A percentile compares a stretch with the other conserved stretches of the same genome.
Evolutionary conservation across 2,329 filamentous ascomycete species (phyloP).

Genomic region (Lachnellula willkommii): DNA sequence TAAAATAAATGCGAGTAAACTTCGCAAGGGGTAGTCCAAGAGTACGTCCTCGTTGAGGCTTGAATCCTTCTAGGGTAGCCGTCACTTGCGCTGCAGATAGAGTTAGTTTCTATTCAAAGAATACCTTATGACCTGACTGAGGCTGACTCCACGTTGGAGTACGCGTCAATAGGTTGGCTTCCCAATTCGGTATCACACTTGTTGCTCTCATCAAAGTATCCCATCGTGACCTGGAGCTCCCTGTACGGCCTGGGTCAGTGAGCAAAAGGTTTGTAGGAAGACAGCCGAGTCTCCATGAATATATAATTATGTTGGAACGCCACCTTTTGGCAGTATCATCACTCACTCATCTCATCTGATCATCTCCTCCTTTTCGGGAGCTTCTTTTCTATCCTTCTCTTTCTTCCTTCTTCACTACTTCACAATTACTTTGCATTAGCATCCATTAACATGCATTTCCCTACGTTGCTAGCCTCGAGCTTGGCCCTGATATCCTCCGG

Average conservation of each 20-base stretch:
- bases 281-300: background rate
- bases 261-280: background rate
- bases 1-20: no score
- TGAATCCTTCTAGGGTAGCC: background rate
- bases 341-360: background rate
- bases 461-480: conserved; percentile 9
- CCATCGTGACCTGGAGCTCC: background rate
- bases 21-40: background rate
- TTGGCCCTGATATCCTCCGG: conserved; percentile 10
- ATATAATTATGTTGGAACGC: background rate
- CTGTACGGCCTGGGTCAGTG: background rate
- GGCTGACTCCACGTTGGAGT: no score
- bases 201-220: background rate
- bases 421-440: background rate
- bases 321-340: background rate
- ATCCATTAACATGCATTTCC: conserved; percentile 8
- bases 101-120: no score
- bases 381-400: conserved; percentile 1
- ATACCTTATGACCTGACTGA: no score
- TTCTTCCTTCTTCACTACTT: background rate
- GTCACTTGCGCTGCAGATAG: background rate
- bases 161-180: no score
- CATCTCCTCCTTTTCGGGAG: background rate
- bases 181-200: no score
- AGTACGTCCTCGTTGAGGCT: background rate